These are phyloP conservation scores for Beauveria brongniartii DNA, from an alignment of 2,329 filamentous ascomycete species.

Conservation along the genomic window DNA sequence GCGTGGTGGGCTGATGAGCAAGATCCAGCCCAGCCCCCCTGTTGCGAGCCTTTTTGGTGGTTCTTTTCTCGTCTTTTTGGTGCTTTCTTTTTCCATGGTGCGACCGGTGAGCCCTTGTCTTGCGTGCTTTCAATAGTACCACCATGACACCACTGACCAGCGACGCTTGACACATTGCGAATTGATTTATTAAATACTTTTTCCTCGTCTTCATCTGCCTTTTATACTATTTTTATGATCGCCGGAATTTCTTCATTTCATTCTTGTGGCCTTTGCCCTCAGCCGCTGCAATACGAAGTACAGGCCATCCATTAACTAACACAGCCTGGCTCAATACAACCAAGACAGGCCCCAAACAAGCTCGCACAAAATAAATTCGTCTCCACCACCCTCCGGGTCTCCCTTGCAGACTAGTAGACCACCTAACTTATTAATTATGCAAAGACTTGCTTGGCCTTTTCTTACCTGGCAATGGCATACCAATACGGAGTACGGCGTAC, in stretches of 20 bases:
- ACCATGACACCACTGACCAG: too few relatives aligned
- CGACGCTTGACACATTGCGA: too few relatives aligned
- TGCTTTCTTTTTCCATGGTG: not conserved
- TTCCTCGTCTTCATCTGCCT: too few relatives aligned
- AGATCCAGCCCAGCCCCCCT: conserved; percentile 1
- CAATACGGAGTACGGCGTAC: too few relatives aligned
- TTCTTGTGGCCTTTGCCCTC: not conserved
- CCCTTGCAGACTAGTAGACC: not conserved
- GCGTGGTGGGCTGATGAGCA: not conserved
- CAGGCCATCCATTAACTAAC: not conserved
- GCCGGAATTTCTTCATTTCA: not conserved
- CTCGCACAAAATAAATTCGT: not conserved
- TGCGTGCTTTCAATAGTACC: not conserved
- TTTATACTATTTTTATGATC: too few relatives aligned
- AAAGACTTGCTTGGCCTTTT: too few relatives aligned
- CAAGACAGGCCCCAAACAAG: not conserved
- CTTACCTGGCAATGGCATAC: too few relatives aligned
- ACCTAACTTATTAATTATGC: too few relatives aligned
- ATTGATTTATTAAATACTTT: too few relatives aligned
- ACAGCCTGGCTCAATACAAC: not conserved
- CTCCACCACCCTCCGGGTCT: not conserved
- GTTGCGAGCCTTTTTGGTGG: not conserved
- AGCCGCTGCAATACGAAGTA: not conserved
- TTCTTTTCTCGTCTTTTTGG: too few relatives aligned
- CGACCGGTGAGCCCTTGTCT: not conserved